Evolutionary conservation across 495 filamentous ascomycete species (phyloP), one percentile per base, ranked within the genome.

Genomic region (Pyronema domesticum): DNA sequence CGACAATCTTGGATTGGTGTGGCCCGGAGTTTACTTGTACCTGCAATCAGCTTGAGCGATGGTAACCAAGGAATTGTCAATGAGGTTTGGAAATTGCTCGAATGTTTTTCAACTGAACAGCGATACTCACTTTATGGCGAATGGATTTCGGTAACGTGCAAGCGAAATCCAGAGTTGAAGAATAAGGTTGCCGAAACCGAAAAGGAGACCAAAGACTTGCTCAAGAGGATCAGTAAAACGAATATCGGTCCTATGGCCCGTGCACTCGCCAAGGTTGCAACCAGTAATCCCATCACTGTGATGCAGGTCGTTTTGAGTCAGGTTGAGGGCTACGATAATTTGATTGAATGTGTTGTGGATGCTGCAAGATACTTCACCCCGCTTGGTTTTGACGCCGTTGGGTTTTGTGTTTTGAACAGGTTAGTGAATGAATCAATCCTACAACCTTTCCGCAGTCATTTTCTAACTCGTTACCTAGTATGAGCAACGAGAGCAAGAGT

Each of bases 51-150:
- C 65, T 74, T 95, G 57, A 83, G 80, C 8, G 83, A 84, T 55
- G 69, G 78, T 39, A 96, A 96, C 60, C 79, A 85, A 6, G 81
- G 83, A 13, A 76, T 87, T 18, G 86, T 86, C 47, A 83, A 85
- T 52, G 87, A 89, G 51, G 75, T 95, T 1, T 96, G 83, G 68
- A 76, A 80, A 10, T 74, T 99, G 5, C 73, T 95, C 54, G 82
- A 81, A 55, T 70, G 75, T 57, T 95, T 85, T 61, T 78, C 88
- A 3, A 78, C 80, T n/a, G 69, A 76, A 1, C 76, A 77, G 3
- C 77, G 93, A 54, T 99, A 89, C 70, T 79, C 76, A 43, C 83
- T 99, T 61, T 99, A 99, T 63, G 78, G 86, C 1, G 88, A 95
- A 64, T 95, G 89, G 86, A 86, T 83, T 60, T 80, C 74, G 50